Base-by-base conservation (phyloP, 805 yeast genomes). In the Komagataella kurtzmanii region DNA sequence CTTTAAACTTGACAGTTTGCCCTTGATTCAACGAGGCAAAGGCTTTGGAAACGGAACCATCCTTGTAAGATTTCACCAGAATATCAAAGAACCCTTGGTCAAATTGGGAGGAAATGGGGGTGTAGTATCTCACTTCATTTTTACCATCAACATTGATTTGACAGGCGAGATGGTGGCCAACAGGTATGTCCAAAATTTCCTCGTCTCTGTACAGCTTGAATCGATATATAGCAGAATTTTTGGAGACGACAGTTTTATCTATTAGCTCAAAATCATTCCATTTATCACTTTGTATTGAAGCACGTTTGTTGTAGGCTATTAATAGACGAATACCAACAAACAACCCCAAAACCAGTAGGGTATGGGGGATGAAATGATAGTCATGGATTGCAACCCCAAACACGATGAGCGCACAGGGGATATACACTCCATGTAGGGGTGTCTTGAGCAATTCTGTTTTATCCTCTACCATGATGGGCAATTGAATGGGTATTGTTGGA, bases 61-160 rank as follows among this genome's bases (percentile, higher is more conserved):
- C 77, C 44, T 78, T 72, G 63, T 86, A 85, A 2, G 89, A 83
- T 66, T 86, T 86, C 45, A 86, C 85, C 62, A 86, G 68, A 49
- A 86, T 73, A 61, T 86, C 95, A 58, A 86, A 83, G 60, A 81
- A 80, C 0, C 95, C 95, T 49, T 75, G 67, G 58, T 85, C 90
- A 56, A 73, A 75, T 58, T 77, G 77, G 55, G 85, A 80, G 23
- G 86, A 80, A 50, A 86, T 84, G 44, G 95, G 95, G 3, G 88
- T 80, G 61, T 86, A 86, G 65, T 81, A 83, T 61, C 90, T 77
- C 49, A 79, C 69, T 54, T 71, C 74, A 53, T 77, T 80, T 59
- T 74, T 72, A 44, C 74, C 82, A 50, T 74, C 72, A 43, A 78
- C 63, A 5, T 57, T 59, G 10, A 75, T 65, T 52, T 66, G 65